Conservation (phyloP, 805 yeast genomes). For the Myxozyma nipponensis region DNA sequence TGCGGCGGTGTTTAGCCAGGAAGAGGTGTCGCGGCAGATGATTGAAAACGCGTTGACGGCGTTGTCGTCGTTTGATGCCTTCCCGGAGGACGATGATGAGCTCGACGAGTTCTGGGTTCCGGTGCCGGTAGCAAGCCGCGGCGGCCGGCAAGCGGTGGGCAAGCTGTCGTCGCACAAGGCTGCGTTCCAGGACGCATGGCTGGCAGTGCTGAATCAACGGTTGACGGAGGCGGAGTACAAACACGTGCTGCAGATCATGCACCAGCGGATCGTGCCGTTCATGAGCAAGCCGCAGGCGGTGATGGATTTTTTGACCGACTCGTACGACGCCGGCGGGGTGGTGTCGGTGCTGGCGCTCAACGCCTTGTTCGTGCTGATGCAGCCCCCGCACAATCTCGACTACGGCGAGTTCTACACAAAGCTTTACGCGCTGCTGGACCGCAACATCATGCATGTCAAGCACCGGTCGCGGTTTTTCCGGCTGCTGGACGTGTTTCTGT, state of each 20-base stretch:
- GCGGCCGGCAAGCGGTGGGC: slow-evolving; percentile 20
- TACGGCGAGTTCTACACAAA: slow-evolving; percentile 86
- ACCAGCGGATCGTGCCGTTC: slow-evolving; percentile 78
- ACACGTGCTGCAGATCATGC: slow-evolving; percentile 63
- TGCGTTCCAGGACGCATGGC: slow-evolving; percentile 68
- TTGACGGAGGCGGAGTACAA: slow-evolving; percentile 58
- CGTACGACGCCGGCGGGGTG: slow-evolving; percentile 58
- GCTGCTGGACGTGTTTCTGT: slow-evolving; percentile 74
- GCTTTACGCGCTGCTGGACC: slow-evolving; percentile 74
- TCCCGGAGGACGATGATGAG: slow-evolving; percentile 31
- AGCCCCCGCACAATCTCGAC: slow-evolving; percentile 73
- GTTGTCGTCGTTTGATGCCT: slow-evolving; percentile 20
- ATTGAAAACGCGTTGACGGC: slow-evolving; percentile 27
- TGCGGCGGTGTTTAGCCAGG: slow-evolving; percentile 26
- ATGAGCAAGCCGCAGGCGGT: slow-evolving; percentile 73
- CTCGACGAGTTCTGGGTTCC: slow-evolving; percentile 21
- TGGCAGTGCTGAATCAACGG: slow-evolving; percentile 48
- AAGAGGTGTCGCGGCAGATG: slow-evolving; percentile 32
- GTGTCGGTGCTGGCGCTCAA: slow-evolving; percentile 77
- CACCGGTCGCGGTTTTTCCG: slow-evolving; percentile 87
- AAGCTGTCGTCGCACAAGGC: slow-evolving; percentile 45
- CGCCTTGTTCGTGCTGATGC: slow-evolving; percentile 83
- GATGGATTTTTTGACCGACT: slow-evolving; percentile 92
- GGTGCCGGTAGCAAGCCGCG: slow-evolving; percentile 8
- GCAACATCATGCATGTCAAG: slow-evolving; percentile 67